Evolutionary conservation across 768 basidiomycete genomes (phyloP), one percentile per base, ranked within the genome.

Genomic region (Gloeopeniophorella convolvens): DNA sequence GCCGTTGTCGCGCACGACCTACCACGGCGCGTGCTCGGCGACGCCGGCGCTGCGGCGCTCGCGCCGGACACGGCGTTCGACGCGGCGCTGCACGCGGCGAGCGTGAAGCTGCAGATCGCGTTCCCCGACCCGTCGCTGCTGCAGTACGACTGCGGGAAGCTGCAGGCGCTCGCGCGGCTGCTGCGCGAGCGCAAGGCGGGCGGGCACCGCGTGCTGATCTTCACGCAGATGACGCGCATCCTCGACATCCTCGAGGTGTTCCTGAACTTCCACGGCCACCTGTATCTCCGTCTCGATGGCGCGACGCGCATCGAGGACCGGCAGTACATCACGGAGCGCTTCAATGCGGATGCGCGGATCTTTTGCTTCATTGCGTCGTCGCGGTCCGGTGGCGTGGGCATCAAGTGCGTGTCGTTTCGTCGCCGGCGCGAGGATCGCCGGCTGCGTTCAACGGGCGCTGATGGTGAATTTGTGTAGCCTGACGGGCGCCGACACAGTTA

Each of bases 171-270:
- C 7, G 78, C 82, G n/a, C 70, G 69, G 21, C 71, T 98, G 23
- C 72, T 98, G 9, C 80, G 89, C 37, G 79, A 88, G 65, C 87
- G 82, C 66, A 91, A 93, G 62, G 79, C 82, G 0, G 90, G 82
- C 5, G 91, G 92, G 0, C 93, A 96, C 63, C 85, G 94, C 6
- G 76, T 89, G 21, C 74, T 98, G 40, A 94, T 98, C 55, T 98
- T 98, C 68, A 97, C 94, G 0, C 94, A 98, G 61, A 97, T 97
- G 94, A 95, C 94, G 26, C 76, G 77, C 52, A 84, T 98, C 27
- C 75, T 98, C 51, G 94, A 98, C 63, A 90, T 98, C 52, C 76
- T 98, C 45, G 94, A 97, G 64, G 83, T 84, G 15, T 98, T 92
- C 66, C 75, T 97, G 50, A 94, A 87, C 60, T 83, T 91, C 49